phyloP scores from a whole-genome alignment of 306 rosid species.

The Abrus precatorius region DNA sequence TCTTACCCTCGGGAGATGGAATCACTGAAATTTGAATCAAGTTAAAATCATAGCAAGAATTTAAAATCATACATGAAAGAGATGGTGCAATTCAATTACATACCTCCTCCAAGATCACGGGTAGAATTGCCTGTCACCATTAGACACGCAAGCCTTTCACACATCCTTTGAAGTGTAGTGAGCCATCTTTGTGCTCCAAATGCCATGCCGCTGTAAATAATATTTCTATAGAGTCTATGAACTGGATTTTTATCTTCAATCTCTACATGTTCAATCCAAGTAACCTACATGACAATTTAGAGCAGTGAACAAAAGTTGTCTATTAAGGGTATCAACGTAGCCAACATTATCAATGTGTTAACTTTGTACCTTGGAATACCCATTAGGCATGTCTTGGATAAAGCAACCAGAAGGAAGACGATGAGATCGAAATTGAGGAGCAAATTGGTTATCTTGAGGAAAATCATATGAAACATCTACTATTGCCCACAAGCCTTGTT shows the following conservation, averaged over 20 bases:
- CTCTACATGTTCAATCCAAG: slow-evolving; percentile 95
- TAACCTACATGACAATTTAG: slow-evolving; percentile 60
- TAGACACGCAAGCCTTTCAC: slow-evolving; percentile 85
- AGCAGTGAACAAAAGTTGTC: slow-evolving; percentile 31
- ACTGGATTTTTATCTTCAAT: slow-evolving; percentile 80
- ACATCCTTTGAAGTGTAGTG: slow-evolving; percentile 80
- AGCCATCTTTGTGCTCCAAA: slow-evolving; percentile 94
- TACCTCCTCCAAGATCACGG: slow-evolving; percentile 92
- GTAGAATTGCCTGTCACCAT: slow-evolving; percentile 77
- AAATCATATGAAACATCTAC: slow-evolving; percentile 83
- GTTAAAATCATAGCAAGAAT: background rate
- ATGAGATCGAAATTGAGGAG: slow-evolving; percentile 66
- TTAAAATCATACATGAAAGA: background rate
- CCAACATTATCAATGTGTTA: background rate
- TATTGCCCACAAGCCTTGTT: slow-evolving; percentile 87
- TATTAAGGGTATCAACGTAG: slow-evolving; percentile 3
- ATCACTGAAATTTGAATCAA: slow-evolving; percentile 59
- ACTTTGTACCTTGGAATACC: slow-evolving; percentile 78
- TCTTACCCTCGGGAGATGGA: slow-evolving; percentile 85
- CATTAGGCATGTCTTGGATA: slow-evolving; percentile 95
- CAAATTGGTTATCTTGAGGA: slow-evolving; percentile 75
- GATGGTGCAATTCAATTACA: background rate
- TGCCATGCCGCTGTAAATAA: slow-evolving; percentile 74
- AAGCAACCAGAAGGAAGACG: slow-evolving; percentile 94
- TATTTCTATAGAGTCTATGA: slow-evolving; percentile 76